Base-by-base conservation (phyloP, 2,329 filamentous ascomycete genomes). In the Paracoccidioides brasiliensis region DNA sequence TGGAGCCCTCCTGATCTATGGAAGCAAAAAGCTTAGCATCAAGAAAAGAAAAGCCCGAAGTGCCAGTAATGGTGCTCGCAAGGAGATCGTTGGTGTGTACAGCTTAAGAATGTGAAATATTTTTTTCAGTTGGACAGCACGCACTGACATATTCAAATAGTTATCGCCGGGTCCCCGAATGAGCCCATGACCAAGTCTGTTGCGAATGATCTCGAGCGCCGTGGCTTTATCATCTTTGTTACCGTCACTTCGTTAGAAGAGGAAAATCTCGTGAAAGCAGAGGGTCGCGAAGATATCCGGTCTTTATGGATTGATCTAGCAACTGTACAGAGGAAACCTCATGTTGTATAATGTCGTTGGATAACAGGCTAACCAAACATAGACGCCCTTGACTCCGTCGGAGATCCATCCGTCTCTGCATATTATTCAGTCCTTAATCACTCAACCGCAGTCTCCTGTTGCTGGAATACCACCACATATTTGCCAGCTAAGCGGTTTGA, bases 151-250 rank as follows among this genome's bases (percentile, higher is more conserved):
- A 30, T 33, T 58, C 59, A 53, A 59, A 75, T 83, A 67, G 86
- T 97, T 33, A 80, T 97, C 59, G 90, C 90, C 28, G 91, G 91
- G n/a, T 90, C 88, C 22, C 86, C 89, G 5, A 82, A 85, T 52
- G 83, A 95, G 64, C 86, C 90, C 14, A 78, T 96, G 65, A 91
- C 89, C 5, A 85, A 84, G 64, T 89, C 88, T 9, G 76, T 97
- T 54, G 83, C 89, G 2, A 73, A 90, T 50, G 93, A 98, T 66
- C 76, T 98, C 62, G 93, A 97, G 72, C 79, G 90, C 57, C 82
- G 90, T 60, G 93, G 93, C 4, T 97, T 94, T 69, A 87, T 97
- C 58, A 88, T 97, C 55, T 98, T 90, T 69, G 78, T 98, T 58
- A 87, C 95, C 0, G 91, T 90, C 64, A 85, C 83, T 60, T 88